Evolutionary conservation across 768 basidiomycete species (phyloP), one percentile per base, ranked within the genome.

Genomic region (Cystofilobasidium ferigula): DNA sequence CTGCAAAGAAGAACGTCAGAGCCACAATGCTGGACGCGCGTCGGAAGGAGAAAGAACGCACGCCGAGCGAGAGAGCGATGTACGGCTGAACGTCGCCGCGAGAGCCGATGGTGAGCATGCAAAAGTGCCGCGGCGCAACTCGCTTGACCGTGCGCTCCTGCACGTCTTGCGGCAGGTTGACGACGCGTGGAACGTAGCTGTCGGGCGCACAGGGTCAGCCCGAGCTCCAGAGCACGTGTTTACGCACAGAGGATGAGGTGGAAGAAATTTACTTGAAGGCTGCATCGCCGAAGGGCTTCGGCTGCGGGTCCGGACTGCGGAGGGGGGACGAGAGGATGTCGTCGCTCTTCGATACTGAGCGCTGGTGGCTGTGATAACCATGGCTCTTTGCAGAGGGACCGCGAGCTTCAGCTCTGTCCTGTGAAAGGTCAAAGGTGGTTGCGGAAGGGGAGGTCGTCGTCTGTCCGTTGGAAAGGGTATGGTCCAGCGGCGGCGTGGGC

Each of bases 1-100:
- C 36, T 78, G 76, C n/a, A n/a, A n/a, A 71, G 66, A 12, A 72
- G 53, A 7, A 75, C 2, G 28, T 14, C 5, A 24, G 20, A 43
- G 42, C 42, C 12, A 14, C 5, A 9, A 9, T 45, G 5, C 8
- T 16, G 47, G 16, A 28, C 9, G 38, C 3, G 24, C 35, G 42
- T 12, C 28, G 35, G 20, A 22, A 38, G 7, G n/a, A 38, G 7
- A 3, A 36, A 20, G 28, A 16, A 57, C 56, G 26, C 20, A 64
- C 56, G 8, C 60, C 65, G 20, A 61, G 38, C 10, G 61, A 76
- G 12, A 81, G 72, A 6, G 81, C 80, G 63, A 81, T 81, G 69
- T 81, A 81, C 16, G 51, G 51, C 30, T 81, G 80, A 24, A 81
- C 76, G 70, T 81, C 81, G 3, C 81, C 81, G 48, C 85, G 76